Percentiles rank a stretch among this genome's conserved stretches.
These are phyloP conservation scores for Puccinia coronata DNA, from an alignment of 1,284 basidiomycete species.

Conservation along the genomic window DNA sequence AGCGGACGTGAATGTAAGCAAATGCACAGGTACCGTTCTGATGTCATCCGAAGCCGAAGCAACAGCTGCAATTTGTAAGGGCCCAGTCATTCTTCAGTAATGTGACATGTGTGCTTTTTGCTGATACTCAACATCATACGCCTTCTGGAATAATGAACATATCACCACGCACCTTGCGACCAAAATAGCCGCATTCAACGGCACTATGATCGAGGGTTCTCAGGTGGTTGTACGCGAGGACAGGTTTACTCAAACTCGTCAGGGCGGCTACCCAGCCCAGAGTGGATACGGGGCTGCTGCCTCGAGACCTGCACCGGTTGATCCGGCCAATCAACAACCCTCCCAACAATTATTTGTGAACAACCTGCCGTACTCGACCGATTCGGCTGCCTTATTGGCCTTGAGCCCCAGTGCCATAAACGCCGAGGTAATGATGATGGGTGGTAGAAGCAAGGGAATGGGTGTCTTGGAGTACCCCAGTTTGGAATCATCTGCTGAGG, in stretches of 20 bases:
- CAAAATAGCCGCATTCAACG: conserved; percentile 42
- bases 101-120: not conserved
- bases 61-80: conserved; percentile 37
- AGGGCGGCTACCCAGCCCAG: conserved; percentile 14
- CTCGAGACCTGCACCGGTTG: conserved; percentile 11
- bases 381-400: conserved; percentile 32
- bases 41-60: conserved; percentile 89
- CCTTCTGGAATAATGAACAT: not conserved
- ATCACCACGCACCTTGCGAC: not conserved
- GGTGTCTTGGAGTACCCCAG: conserved; percentile 48
- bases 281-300: not conserved
- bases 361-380: conserved; percentile 42
- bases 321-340: conserved; percentile 41
- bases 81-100: not conserved
- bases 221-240: conserved; percentile 43
- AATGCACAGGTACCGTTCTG: conserved; percentile 89
- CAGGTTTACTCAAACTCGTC: conserved; percentile 25
- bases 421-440: conserved; percentile 45
- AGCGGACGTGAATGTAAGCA: conserved; percentile 89
- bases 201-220: conserved; percentile 46
- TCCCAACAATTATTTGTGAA: conserved; percentile 49
- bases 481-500: conserved; percentile 43
- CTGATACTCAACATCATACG: not conserved
- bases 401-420: conserved; percentile 36
- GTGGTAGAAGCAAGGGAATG: conserved; percentile 49